A percentile compares a stretch with the other conserved stretches of the same genome.
Conservation (phyloP, 768 basidiomycete genomes). For the Termitomyces sp. region DNA sequence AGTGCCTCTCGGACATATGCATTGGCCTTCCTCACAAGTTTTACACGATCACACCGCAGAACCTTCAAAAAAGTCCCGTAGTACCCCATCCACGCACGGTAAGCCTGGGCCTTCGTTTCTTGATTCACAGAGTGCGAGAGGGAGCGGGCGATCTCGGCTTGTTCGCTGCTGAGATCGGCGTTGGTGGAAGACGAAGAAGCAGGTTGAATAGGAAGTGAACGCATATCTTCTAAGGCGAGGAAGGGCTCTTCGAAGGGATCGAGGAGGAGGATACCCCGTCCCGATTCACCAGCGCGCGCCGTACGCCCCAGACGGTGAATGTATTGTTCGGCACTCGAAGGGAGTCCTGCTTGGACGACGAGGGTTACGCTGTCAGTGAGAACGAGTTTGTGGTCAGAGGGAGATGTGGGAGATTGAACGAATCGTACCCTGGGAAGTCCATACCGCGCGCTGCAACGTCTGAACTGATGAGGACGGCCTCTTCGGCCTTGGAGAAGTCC, state of each 20-base stretch:
- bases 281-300: conserved; percentile 65
- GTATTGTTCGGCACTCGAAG: conserved; percentile 69
- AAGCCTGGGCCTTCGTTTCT: conserved; percentile 43
- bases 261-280: conserved; percentile 54
- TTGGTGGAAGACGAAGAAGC: conserved; percentile 19
- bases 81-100: conserved; percentile 53
- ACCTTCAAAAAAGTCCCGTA: conserved; percentile 37
- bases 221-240: conserved; percentile 33
- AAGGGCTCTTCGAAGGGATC: conserved; percentile 46
- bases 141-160: conserved; percentile 16
- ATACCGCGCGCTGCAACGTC: conserved; percentile 63
- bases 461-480: conserved; percentile 44
- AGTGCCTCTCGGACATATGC: conserved; percentile 28
- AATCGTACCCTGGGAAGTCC: conserved; percentile 54
- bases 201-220: conserved; percentile 31
- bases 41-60: conserved; percentile 31
- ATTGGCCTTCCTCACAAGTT: conserved; percentile 36
- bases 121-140: conserved; percentile 25
- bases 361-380: conserved; percentile 41
- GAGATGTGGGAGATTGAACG: not conserved
- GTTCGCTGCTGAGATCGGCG: conserved; percentile 13
- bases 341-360: conserved; percentile 60
- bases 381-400: not conserved
- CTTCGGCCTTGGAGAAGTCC: conserved; percentile 37
- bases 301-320: conserved; percentile 78